Evolutionary conservation across 78 protist species (phyloP).

Genomic region (Acrasis kona): DNA sequence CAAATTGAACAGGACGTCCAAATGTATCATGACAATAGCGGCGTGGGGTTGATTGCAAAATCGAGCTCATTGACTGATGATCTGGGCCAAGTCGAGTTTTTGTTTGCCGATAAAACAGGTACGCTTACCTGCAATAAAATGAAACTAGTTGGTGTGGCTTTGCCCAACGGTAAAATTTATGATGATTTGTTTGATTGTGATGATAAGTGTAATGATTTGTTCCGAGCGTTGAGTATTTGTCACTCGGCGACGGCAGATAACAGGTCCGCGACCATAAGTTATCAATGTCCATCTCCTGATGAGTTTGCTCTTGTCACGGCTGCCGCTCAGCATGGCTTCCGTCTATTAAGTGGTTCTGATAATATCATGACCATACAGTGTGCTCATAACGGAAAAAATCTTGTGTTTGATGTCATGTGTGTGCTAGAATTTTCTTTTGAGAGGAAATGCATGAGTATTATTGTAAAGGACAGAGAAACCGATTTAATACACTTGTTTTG

Average conservation of each 20-base stretch:
- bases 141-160: slow-evolving; percentile 48
- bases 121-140: slow-evolving; percentile 90
- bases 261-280: background rate
- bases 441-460: slow-evolving; percentile 85
- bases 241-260: slow-evolving; percentile 45
- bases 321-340: slow-evolving; percentile 44
- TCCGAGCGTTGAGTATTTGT: slow-evolving; percentile 27
- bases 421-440: slow-evolving; percentile 66
- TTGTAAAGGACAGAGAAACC: slow-evolving; percentile 49
- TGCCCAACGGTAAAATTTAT: background rate
- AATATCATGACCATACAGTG: background rate
- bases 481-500: slow-evolving; percentile 3
- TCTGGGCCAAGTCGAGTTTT: slow-evolving; percentile 74
- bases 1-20: slow-evolving; percentile 36
- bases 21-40: slow-evolving; percentile 9
- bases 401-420: slow-evolving; percentile 39
- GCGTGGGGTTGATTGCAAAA: background rate
- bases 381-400: slow-evolving; percentile 3
- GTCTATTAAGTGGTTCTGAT: slow-evolving; percentile 21
- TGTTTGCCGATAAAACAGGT: slow-evolving; percentile 95
- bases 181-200: background rate
- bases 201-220: background rate
- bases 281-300: slow-evolving; percentile 83
- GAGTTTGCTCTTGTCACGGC: slow-evolving; percentile 81
- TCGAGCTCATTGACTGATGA: slow-evolving; percentile 67